A percentile compares a stretch with the other conserved stretches of the same genome.
These are phyloP conservation scores for Globisporangium parvum DNA, from an alignment of 352 stramenopile species.

Conservation along the genomic window DNA sequence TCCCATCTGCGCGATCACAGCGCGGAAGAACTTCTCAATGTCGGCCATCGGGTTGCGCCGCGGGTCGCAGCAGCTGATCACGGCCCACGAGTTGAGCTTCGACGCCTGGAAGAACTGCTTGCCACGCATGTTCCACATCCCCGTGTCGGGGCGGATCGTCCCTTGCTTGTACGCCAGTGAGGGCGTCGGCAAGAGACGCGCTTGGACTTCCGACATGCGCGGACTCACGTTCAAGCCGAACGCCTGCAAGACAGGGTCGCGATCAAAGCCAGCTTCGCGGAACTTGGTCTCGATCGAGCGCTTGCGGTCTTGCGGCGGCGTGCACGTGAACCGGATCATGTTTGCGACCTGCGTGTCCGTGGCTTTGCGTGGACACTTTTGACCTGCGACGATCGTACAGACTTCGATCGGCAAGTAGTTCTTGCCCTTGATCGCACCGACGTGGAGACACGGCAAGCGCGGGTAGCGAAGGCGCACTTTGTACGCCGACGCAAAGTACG, in stretches of 20 bases:
- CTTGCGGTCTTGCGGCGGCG: constrained; percentile 49
- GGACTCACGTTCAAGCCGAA: constrained; percentile 53
- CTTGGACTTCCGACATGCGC: constrained; percentile 48
- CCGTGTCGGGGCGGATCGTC: constrained; percentile 39
- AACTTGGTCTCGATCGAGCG: constrained; percentile 54
- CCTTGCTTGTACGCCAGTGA: constrained; percentile 45
- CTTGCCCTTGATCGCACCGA: constrained; percentile 64
- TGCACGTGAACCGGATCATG: constrained; percentile 74
- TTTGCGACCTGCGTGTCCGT: constrained; percentile 78
- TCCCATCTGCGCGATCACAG: constrained; percentile 43
- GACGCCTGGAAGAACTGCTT: constrained; percentile 43
- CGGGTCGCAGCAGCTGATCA: constrained; percentile 50
- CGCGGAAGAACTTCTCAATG: constrained; percentile 53
- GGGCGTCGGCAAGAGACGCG: constrained; percentile 37
- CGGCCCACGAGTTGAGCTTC: constrained; percentile 35
- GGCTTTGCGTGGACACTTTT: constrained; percentile 72
- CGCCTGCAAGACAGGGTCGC: constrained; percentile 39
- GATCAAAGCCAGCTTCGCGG: constrained; percentile 44
- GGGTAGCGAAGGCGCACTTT: constrained; percentile 57
- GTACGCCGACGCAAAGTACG: constrained; percentile 60
- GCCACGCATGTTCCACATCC: constrained; percentile 67
- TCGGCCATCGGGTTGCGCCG: constrained; percentile 22
- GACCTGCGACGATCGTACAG: constrained; percentile 58
- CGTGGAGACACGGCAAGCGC: constrained; percentile 69
- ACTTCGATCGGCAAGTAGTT: constrained; percentile 85